Evolutionary conservation across 1,139 yeast species (phyloP), one percentile per base, ranked within the genome.

Genomic region (Geotrichum aggregatum): DNA sequence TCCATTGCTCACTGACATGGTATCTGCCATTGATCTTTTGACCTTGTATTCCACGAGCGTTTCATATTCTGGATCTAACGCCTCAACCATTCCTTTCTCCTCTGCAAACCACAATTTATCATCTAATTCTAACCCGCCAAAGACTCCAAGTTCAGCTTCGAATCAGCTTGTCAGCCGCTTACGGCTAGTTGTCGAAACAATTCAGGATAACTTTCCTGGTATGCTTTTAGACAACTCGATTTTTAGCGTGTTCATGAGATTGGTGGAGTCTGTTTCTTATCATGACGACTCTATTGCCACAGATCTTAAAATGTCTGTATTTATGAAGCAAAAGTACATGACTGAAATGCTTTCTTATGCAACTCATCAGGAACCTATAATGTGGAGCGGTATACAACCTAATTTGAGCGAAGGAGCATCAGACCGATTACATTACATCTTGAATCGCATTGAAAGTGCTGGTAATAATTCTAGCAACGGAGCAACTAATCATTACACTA

Each of bases 1-100:
- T 44, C 96, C 96, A 0, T 65, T 87, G 35, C 71, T 84, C 54
- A 84, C 85, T 19, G 79, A 80, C 59, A 76, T 85, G 54, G 77
- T 76, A 21, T 68, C 71, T 11, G 77, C 79, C 10, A 67, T 87
- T 54, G 75, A 73, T 30, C 74, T 70, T 49, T 72, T 81, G 59
- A 70, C 72, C 46, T 76, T 73, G 44, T 78, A 71, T 56, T 71
- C 78, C 57, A 63, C 56, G 52, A 57, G 53, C n/a, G 56, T 47
- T 21, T 52, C 55, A 10, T 46, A 52, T 18, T 38, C 48, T 7
- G 53, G 46, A 11, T 36, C 49, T 18, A 44, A 45, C 52, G 57
- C 41, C 42, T 56, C 52, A 34, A 52, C 52, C 30, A 50, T 44
- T 8, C 49, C 54, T 14, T 48, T 48, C 22, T 47, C 52, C 16